phyloP scores from a whole-genome alignment of 2,329 filamentous ascomycete genomes.

The Emydomyces testavorans region DNA sequence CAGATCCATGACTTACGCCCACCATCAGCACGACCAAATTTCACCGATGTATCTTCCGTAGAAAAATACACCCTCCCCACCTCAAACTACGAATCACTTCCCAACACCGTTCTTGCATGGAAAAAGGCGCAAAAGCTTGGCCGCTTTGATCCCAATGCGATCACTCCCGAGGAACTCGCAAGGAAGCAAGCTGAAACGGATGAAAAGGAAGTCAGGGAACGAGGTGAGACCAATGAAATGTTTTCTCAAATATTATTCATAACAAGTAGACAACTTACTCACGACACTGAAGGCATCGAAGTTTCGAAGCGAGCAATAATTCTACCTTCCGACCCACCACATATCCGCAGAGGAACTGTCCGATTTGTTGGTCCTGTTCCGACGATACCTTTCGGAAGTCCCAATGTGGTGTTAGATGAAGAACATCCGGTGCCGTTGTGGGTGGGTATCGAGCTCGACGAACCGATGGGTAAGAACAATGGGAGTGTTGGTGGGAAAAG shows the following conservation, averaged over 20 bases:
- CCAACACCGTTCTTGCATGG: conserved; percentile 85
- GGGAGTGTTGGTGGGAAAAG: conserved; percentile 41
- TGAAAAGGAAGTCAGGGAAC: conserved; percentile 50
- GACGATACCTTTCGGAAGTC: conserved; percentile 25
- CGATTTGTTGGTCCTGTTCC: conserved; percentile 34
- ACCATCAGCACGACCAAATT: conserved; percentile 61
- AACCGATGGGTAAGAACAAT: conserved; percentile 55
- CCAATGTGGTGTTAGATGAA: conserved; percentile 16
- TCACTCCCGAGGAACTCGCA: conserved; percentile 60
- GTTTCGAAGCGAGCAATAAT: conserved; percentile 35
- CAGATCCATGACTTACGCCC: conserved; percentile 75
- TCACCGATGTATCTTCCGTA: conserved; percentile 66
- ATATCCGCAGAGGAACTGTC: conserved; percentile 35
- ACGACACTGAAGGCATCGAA: conserved; percentile 30
- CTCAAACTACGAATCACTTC: conserved; percentile 71
- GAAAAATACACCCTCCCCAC: conserved; percentile 85
- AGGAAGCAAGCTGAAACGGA: conserved; percentile 52
- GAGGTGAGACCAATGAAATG: conserved; percentile 40
- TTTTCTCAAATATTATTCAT: too few relatives aligned
- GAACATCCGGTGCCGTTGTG: conserved; percentile 32
- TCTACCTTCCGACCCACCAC: conserved; percentile 33
- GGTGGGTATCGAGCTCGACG: conserved; percentile 51
- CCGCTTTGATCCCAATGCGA: conserved; percentile 80
- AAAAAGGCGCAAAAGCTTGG: conserved; percentile 94
- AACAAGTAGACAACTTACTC: neutral